These are phyloP conservation scores for Fragilaria crotonensis DNA, from an alignment of 108 stramenopile genomes.

Conservation along the genomic window DNA sequence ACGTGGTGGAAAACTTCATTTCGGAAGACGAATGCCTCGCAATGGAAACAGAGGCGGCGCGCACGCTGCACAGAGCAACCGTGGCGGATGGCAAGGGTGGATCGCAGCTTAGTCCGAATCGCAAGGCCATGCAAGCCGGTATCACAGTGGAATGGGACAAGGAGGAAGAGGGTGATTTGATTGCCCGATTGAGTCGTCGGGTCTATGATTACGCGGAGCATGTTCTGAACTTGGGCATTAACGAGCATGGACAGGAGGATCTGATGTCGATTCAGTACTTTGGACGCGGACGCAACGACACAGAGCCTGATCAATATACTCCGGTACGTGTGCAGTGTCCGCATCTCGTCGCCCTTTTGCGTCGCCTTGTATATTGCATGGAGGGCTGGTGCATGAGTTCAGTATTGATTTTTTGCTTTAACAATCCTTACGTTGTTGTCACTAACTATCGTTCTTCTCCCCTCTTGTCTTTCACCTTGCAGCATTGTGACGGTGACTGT, in stretches of 20 bases:
- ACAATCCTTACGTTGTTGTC: not conserved
- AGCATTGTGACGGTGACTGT: constrained; percentile 31
- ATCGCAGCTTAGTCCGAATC: constrained; percentile 37
- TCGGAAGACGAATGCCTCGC: constrained; percentile 74
- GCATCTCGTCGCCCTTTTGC: too few species aligned
- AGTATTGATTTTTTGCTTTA: not conserved
- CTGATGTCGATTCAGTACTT: constrained; percentile 84
- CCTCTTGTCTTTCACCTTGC: not conserved
- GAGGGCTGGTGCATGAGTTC: constrained; percentile 1
- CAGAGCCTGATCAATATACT: constrained; percentile 80
- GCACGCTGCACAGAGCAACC: constrained; percentile 57
- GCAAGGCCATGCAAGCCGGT: constrained; percentile 80
- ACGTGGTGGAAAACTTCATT: constrained; percentile 72
- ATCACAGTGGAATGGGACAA: constrained; percentile 57
- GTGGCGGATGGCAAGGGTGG: constrained; percentile 84
- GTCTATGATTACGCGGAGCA: constrained; percentile 81
- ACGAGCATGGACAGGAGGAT: constrained; percentile 77
- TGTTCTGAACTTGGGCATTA: constrained; percentile 55
- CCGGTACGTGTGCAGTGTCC: too few species aligned
- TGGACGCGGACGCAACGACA: constrained; percentile 54
- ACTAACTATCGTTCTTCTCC: not conserved
- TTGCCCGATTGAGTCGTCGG: constrained; percentile 53
- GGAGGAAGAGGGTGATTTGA: constrained; percentile 47
- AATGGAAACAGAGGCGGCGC: constrained; percentile 51
- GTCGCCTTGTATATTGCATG: constrained; percentile 79